Conservation (phyloP, 768 basidiomycete species). For the Mycena polygramma region DNA sequence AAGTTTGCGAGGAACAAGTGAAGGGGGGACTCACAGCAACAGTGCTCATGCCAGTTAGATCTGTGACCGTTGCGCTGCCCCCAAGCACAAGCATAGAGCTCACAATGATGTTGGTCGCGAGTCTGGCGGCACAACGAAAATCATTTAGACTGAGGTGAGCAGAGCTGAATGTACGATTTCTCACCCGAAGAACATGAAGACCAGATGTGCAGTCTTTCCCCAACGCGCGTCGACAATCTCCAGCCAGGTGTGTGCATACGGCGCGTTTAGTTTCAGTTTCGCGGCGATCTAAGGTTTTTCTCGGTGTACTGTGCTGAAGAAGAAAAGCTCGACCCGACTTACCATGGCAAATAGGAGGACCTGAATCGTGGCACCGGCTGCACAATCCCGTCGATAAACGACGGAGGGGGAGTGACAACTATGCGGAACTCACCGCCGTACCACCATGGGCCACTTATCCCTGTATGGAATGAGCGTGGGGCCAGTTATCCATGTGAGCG, state of each 20-base stretch:
- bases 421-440: constrained; percentile 64
- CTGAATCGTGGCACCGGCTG: constrained; percentile 87
- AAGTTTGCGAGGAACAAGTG: background rate
- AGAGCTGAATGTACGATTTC: constrained; percentile 10
- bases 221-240: constrained; percentile 88
- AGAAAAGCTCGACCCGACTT: background rate
- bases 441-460: constrained; percentile 91
- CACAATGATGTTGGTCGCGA: constrained; percentile 94
- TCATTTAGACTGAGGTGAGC: background rate
- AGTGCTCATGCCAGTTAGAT: constrained; percentile 91
- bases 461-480: constrained; percentile 35
- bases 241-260: constrained; percentile 89
- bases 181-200: constrained; percentile 92
- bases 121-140: constrained; percentile 49
- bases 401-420: background rate
- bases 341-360: constrained; percentile 92
- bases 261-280: constrained; percentile 93
- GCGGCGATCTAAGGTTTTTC: constrained; percentile 73
- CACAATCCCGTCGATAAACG: background rate
- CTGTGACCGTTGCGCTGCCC: constrained; percentile 88
- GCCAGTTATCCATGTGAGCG: background rate
- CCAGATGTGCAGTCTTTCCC: constrained; percentile 79
- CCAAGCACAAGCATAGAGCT: constrained; percentile 87
- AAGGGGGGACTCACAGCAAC: constrained; percentile 66
- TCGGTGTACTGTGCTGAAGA: background rate